Evolutionary conservation across 2,329 filamentous ascomycete species (phyloP), one percentile per base, ranked within the genome.

Genomic region (Metarhizium humberi): DNA sequence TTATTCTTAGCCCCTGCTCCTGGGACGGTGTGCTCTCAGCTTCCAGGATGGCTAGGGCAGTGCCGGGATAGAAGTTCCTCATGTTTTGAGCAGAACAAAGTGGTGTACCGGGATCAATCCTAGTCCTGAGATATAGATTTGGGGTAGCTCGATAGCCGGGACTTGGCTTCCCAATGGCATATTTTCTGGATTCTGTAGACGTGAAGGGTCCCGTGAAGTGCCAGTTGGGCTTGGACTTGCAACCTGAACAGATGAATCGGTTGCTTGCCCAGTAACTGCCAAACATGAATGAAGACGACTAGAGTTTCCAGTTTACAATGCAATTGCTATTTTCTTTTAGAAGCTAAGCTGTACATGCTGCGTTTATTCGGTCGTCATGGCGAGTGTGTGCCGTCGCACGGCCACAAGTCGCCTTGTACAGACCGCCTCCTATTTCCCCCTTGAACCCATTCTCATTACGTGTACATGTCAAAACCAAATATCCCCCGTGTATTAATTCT

Each of bases 21-120:
- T 1, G 62, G 60, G n/a, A 60, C 62, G n/a, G 46, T 48, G 47
- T 71, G 69, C 1, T 67, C 6, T 10, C 6, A 16, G 40, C 11
- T 36, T 36, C 13, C 34, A 36, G 8, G 13, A 71, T 56, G 25
- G 69, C 56, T 11, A 71, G 59, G 1, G 56, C 57, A 1, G 69
- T 60, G 16, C 64, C 66, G 1, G 64, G 64, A 49, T 70, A 66
- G 6, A 50, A 20, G 38, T 48, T 52, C 6, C 64, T 59, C 61
- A 66, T 68, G 36, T 53, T 55, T 6, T 58, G 73, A 65, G 63
- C 75, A 53, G 20, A 20, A 13, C 3, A 55, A 48, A 70, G 57
- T 13, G 74, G 73, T 18, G 73, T 76, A 11, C 74, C 69, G 11
- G 73, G 75, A 51, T 76, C 74, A 66, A 65, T 3, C 73, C 57